Evolutionary conservation across 2,329 filamentous ascomycete genomes (phyloP).

Genomic region (Ophiosphaerella narmari): DNA sequence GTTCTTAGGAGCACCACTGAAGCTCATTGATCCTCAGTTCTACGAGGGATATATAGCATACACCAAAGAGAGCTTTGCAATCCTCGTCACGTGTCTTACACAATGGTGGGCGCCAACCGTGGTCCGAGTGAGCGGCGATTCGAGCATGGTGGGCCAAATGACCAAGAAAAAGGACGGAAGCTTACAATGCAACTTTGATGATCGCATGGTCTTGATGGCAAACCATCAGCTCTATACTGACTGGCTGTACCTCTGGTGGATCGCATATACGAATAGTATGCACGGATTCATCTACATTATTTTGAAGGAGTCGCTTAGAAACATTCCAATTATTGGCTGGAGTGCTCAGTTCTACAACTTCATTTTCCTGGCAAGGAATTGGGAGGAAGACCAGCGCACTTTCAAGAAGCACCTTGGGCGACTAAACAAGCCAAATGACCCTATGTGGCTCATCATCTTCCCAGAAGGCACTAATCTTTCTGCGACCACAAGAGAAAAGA

Average conservation of each 20-base stretch:
- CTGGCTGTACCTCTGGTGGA: constrained; percentile 94
- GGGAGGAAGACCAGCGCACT: constrained; percentile 77
- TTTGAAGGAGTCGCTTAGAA: constrained; percentile 83
- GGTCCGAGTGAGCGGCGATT: constrained; percentile 82
- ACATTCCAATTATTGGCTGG: constrained; percentile 77
- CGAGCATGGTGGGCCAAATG: constrained; percentile 76
- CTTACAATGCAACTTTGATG: constrained; percentile 78
- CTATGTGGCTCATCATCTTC: constrained; percentile 90
- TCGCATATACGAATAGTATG: constrained; percentile 82
- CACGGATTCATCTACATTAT: constrained; percentile 90
- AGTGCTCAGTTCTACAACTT: constrained; percentile 88
- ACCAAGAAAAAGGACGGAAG: constrained; percentile 70
- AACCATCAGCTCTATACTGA: constrained; percentile 91
- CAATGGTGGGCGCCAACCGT: constrained; percentile 86
- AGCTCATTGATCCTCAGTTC: constrained; percentile 73
- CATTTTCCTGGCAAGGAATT: constrained; percentile 90
- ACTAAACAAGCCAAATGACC: constrained; percentile 70
- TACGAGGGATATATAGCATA: constrained; percentile 87
- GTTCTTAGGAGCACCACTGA: constrained; percentile 75
- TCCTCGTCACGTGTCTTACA: constrained; percentile 78
- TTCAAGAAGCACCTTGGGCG: constrained; percentile 74
- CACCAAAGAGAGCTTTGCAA: constrained; percentile 82
- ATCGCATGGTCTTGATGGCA: constrained; percentile 80
- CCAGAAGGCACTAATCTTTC: constrained; percentile 87
- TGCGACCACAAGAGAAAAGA: constrained; percentile 70